Conservation (phyloP, 805 yeast genomes). For the Wickerhamomyces tratensis region DNA sequence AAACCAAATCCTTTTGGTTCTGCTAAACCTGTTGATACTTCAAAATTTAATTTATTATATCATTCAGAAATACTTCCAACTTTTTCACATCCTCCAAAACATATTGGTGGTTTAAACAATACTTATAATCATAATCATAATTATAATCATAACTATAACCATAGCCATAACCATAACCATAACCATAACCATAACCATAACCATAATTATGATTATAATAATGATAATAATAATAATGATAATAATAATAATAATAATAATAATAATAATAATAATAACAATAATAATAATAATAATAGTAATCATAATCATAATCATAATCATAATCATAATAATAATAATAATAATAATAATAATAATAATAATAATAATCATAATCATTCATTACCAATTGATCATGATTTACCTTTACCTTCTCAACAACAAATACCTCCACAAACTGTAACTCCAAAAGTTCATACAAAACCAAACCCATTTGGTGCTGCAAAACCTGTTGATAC, state of each 20-base stretch:
- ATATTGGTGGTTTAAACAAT: slow-evolving; percentile 5
- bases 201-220: slow-evolving; percentile 2
- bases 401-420: not conserved
- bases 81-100: slow-evolving; percentile 3
- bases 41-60: not conserved
- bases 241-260: slow-evolving; percentile 8
- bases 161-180: not conserved
- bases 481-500: slow-evolving; percentile 81
- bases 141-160: slow-evolving; percentile 1
- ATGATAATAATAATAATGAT: slow-evolving; percentile 5
- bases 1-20: slow-evolving; percentile 71
- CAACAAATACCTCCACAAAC: slow-evolving; percentile 8
- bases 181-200: slow-evolving; percentile 3
- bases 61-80: not conserved
- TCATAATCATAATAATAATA: slow-evolving; percentile 4
- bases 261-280: slow-evolving; percentile 3
- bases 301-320: slow-evolving; percentile 7
- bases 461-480: slow-evolving; percentile 68
- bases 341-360: slow-evolving; percentile 1
- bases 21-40: slow-evolving; percentile 78
- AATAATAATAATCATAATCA: slow-evolving; percentile 10
- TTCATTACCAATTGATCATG: slow-evolving; percentile 11
- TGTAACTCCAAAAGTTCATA: slow-evolving; percentile 5
- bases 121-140: not conserved
- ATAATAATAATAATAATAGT: slow-evolving; percentile 3